Evolutionary conservation across 2,329 filamentous ascomycete genomes (phyloP), one percentile per base, ranked within the genome.

Genomic region (Xylaria sp.): DNA sequence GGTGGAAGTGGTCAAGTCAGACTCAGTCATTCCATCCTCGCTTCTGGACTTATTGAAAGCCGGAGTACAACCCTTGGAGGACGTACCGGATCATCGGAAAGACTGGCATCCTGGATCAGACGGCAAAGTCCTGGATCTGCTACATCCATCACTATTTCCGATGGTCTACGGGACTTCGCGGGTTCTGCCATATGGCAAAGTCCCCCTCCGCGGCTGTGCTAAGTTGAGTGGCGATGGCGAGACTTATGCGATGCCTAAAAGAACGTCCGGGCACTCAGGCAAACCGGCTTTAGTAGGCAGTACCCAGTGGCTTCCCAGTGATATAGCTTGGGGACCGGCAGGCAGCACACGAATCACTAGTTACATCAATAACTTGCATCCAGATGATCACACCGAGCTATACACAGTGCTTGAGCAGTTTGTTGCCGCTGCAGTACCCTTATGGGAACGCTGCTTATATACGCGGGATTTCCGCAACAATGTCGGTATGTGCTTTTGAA

Each of bases 121-220:
- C 39, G 77, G 81, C 0, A 84, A 84, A 68, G 88, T 92, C 1
- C 83, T 90, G 0, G 86, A 92, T 74, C 79, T 92, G 1, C 84
- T 92, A 5, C 85, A 92, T 71, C 89, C 90, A 0, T 91, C 88
- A 0, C 80, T 92, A 7, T 92, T 85, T 71, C 89, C 90, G 0
- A 77, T 92, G 0, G 76, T 88, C 1, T 89, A 88, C 72, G 87
- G 86, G 0, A 77, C 78, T 15, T 84, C 83, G 1, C 80, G 81
- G 2, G 80, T 82, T 3, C 72, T 88, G 1, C 64, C 75, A 3
- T 73, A 80, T 52, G 80, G 80, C 10, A 76, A 70, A 1, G 77
- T 81, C 13, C 75, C 75, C 5, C 74, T 85, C 3, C 69, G 77
- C 0, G 65, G 76, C 54, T 81, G 79, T 54, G 78, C 44, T 34